A percentile compares a stretch with the other conserved stretches of the same genome.
These are phyloP conservation scores for Penicillium steckii DNA, from an alignment of 495 filamentous ascomycete genomes.

Conservation along the genomic window DNA sequence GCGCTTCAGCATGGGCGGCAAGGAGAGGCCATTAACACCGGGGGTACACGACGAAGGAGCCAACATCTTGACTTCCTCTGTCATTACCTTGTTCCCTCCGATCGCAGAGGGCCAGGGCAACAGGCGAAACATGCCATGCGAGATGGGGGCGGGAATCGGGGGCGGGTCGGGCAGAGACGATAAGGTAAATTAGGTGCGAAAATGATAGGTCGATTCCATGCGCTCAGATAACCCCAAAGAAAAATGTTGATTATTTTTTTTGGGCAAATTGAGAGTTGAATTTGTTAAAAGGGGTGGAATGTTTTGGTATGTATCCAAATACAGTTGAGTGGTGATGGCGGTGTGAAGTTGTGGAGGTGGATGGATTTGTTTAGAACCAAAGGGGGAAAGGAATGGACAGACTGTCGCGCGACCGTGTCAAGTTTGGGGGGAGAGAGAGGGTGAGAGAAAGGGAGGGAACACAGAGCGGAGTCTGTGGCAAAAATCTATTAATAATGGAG, in stretches of 20 bases:
- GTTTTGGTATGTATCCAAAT: not conserved
- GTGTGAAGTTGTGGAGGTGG: slow-evolving; percentile 1
- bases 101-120: slow-evolving; percentile 55
- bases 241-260: no score
- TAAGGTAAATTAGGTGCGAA: slow-evolving; percentile 2
- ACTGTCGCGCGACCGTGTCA: slow-evolving; percentile 26
- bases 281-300: not conserved
- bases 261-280: not conserved
- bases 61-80: slow-evolving; percentile 49
- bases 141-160: slow-evolving; percentile 22
- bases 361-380: not conserved
- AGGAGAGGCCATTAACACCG: slow-evolving; percentile 37
- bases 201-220: slow-evolving; percentile 27
- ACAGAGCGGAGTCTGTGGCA: slow-evolving; percentile 13
- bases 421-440: slow-evolving; percentile 5
- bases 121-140: slow-evolving; percentile 60
- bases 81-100: slow-evolving; percentile 52
- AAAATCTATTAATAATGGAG: slow-evolving; percentile 22
- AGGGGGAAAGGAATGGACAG: slow-evolving; percentile 26
- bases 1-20: slow-evolving; percentile 50
- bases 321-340: slow-evolving; percentile 3
- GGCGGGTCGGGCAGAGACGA: slow-evolving; percentile 5
- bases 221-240: slow-evolving; percentile 9
- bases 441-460: not conserved
- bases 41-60: slow-evolving; percentile 36